These are phyloP conservation scores for Hyaloscypha variabilis DNA, from an alignment of 495 filamentous ascomycete genomes.

Conservation along the genomic window DNA sequence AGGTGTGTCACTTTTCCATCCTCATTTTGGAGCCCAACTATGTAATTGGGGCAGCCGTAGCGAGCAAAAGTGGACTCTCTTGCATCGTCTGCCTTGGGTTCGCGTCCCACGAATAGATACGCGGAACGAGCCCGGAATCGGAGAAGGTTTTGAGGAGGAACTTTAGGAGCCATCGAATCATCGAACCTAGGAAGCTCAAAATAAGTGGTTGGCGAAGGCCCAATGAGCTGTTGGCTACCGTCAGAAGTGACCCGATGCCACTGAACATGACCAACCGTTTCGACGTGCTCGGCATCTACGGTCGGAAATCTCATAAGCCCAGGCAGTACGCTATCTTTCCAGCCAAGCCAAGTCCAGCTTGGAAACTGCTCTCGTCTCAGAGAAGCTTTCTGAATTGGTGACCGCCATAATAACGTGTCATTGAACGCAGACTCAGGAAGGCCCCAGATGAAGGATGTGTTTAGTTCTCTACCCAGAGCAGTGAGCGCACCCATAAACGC, in stretches of 20 bases:
- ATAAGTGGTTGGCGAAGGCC: background rate
- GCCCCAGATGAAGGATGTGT: background rate
- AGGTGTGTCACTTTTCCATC: background rate
- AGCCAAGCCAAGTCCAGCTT: conserved; percentile 5
- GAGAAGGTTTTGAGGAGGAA: background rate
- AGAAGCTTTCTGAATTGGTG: background rate
- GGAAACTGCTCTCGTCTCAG: conserved; percentile 11
- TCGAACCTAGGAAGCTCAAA: background rate
- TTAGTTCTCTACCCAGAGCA: conserved; percentile 2
- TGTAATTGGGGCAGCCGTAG: background rate
- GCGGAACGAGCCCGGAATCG: background rate
- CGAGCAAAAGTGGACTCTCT: background rate
- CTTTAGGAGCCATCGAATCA: background rate
- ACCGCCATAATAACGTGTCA: background rate
- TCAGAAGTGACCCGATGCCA: conserved; percentile 10
- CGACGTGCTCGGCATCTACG: background rate
- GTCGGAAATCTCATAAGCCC: background rate
- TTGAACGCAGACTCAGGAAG: conserved; percentile 3
- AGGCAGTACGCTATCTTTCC: background rate
- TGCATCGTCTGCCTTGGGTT: background rate
- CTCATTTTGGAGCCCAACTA: background rate
- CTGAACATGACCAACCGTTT: background rate
- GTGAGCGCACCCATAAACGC: background rate
- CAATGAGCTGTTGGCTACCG: background rate
- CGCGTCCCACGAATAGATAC: background rate